Conservation (phyloP, 1,139 yeast species). For the Hansenula sp. region DNA sequence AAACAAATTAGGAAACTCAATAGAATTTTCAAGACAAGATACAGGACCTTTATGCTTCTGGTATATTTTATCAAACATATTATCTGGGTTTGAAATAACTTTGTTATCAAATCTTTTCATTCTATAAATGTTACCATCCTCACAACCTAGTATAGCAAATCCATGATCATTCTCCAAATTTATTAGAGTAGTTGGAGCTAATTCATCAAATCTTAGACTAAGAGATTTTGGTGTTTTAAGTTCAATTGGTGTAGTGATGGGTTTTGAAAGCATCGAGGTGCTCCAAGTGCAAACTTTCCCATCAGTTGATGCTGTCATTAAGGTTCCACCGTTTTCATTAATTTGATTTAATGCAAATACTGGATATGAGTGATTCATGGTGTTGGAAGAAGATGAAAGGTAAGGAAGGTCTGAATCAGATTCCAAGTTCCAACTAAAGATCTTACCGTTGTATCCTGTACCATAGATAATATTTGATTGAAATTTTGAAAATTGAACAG, state of each 20-base stretch:
- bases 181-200: conserved; percentile 33
- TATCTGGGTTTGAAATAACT: conserved; percentile 19
- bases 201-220: conserved; percentile 29
- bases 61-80: conserved; percentile 22
- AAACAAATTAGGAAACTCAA: conserved; percentile 14
- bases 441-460: conserved; percentile 44
- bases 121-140: conserved; percentile 43
- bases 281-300: conserved; percentile 45
- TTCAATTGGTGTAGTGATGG: conserved; percentile 28
- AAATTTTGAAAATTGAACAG: conserved; percentile 34
- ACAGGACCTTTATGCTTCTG: conserved; percentile 17
- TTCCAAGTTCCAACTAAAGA: conserved; percentile 41
- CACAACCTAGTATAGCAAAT: conserved; percentile 39
- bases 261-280: conserved; percentile 38
- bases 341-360: conserved; percentile 32
- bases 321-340: conserved; percentile 27
- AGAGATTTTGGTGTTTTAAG: conserved; percentile 23
- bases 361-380: conserved; percentile 38
- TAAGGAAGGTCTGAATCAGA: conserved; percentile 21
- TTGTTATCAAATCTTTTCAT: conserved; percentile 32
- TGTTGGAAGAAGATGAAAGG: conserved; percentile 27
- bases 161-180: conserved; percentile 30
- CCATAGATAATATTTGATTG: conserved; percentile 36
- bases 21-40: conserved; percentile 9
- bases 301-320: conserved; percentile 40